Base-by-base conservation (phyloP, 306 rosid genomes). In the Argentina anserina region DNA sequence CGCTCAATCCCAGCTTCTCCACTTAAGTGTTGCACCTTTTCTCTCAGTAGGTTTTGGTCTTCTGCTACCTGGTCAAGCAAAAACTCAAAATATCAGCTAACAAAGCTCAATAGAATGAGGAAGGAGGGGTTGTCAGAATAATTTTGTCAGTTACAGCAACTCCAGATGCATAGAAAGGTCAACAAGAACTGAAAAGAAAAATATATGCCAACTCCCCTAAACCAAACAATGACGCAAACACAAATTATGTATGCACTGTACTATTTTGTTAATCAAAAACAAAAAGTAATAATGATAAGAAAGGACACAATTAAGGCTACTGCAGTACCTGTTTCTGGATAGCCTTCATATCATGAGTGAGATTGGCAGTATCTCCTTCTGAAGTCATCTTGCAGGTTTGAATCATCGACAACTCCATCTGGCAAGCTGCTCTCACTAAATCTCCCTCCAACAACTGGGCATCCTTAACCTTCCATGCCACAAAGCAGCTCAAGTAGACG, bases 401-500 rank as follows among this genome's bases (percentile, higher is more conserved):
- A 78, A 94, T 84, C 96, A 94, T 94, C 61, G 98, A 94, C 71
- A 92, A 88, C 81, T 94, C 98, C 69, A 94, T 86, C 71, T 94
- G 98, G 82, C 98, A 94, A 65, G 97, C 98, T 77, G 98, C 97
- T 85, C 90, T 87, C 78, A 94, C 96, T 80, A 94, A 82, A 83
- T 94, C 98, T n/a, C 84, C 92, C 81, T 91, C 98, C 78, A 94
- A 70, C 17, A 76, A 80, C 68, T 77, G 89, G 31, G 98, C 98
- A 88, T 91, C 98, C 81, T 88, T 89, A 72, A 86, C 92, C 88
- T 94, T 94, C 98, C 98, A 94, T 3, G 72, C 79, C 72, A 89
- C 97, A 72, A 94, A 94, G 82, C 89, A 87, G 80, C 90, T 89
- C 78, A 94, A 78, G 84, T 94, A 94, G 20, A 87, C 80, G 85